Percentiles rank a stretch among this genome's conserved stretches.
Conservation (phyloP, 257 asterid species). For the Sherardia arvensis region DNA sequence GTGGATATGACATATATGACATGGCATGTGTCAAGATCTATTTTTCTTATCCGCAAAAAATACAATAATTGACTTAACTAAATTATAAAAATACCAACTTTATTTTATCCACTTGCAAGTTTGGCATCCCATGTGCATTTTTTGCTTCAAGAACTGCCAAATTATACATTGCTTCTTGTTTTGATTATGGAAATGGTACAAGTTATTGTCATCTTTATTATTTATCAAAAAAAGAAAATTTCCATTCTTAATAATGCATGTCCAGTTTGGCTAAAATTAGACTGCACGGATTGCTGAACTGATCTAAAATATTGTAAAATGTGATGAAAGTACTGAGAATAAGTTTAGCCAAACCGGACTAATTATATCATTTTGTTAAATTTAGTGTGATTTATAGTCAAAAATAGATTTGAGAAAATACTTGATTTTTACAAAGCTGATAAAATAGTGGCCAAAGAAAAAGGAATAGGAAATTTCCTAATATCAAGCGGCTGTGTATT, state of each 20-base stretch:
- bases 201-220: too few relatives aligned
- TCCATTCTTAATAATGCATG: too few relatives aligned
- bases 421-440: too few relatives aligned
- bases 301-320: too few relatives aligned
- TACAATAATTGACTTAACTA: not conserved
- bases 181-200: too few relatives aligned
- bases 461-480: not conserved
- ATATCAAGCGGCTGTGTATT: constrained; percentile 16
- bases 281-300: too few relatives aligned
- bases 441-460: not conserved
- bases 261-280: too few relatives aligned
- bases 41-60: not conserved
- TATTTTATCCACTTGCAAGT: not conserved
- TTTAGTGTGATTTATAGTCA: not conserved
- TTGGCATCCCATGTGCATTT: not conserved
- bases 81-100: too few relatives aligned
- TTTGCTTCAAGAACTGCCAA: not conserved
- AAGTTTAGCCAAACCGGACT: too few relatives aligned
- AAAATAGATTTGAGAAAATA: not conserved
- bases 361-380: too few relatives aligned
- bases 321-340: too few relatives aligned
- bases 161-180: not conserved
- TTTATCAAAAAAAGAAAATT: too few relatives aligned
- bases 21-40: not conserved
- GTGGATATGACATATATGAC: not conserved